Percentiles rank a stretch among this genome's conserved stretches.
Evolutionary conservation across 2,329 filamentous ascomycete species (phyloP).

Genomic region (Aspergillus quadricinctus): DNA sequence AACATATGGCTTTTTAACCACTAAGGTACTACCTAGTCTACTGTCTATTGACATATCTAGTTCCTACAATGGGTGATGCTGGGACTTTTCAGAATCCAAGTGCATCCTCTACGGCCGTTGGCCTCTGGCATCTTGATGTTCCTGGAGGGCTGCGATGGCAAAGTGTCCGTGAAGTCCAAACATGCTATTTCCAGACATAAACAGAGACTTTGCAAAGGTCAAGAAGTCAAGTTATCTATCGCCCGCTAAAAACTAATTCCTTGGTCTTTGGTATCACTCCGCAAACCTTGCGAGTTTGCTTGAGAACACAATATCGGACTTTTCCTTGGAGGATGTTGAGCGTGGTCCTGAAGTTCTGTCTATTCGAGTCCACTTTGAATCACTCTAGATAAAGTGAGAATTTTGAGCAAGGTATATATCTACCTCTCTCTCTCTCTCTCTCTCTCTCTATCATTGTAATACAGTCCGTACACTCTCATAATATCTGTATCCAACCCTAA

Average conservation of each 20-base stretch:
- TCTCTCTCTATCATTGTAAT: background rate
- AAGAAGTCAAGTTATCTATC: too few relatives aligned
- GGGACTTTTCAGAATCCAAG: background rate
- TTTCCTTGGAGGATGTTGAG: too few relatives aligned
- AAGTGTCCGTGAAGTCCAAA: background rate
- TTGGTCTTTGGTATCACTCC: too few relatives aligned
- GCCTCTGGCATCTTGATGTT: background rate
- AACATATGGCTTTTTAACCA: background rate
- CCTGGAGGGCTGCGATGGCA: background rate
- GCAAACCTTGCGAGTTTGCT: too few relatives aligned
- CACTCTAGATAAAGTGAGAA: background rate
- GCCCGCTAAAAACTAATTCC: too few relatives aligned
- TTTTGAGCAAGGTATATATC: background rate
- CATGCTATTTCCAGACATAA: background rate
- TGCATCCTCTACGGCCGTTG: background rate
- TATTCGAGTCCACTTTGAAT: background rate
- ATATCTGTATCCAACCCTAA: background rate
- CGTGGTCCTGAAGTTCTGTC: too few relatives aligned
- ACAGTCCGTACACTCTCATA: background rate
- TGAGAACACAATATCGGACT: too few relatives aligned
- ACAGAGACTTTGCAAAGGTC: background rate
- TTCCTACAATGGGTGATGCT: too few relatives aligned
- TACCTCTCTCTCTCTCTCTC: background rate
- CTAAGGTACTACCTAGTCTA: too few relatives aligned
- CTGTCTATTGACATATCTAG: too few relatives aligned